Base-by-base conservation (phyloP, 768 basidiomycete genomes). In the Trichaptum fuscoviolaceum region DNA sequence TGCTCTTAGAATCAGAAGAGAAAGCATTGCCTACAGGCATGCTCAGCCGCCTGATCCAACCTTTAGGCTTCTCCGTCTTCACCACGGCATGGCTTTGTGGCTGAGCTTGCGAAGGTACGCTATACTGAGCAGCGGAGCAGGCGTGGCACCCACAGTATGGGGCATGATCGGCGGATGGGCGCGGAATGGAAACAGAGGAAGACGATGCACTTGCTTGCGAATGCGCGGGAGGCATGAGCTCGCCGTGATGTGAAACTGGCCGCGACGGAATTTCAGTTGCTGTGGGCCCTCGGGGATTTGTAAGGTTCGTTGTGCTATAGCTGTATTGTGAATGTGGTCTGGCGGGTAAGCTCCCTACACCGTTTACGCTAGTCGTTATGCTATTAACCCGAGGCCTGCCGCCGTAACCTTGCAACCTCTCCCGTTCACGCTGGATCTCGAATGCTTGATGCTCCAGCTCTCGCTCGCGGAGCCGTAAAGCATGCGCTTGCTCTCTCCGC, bases 31-130 rank as follows among this genome's bases (percentile, higher is more conserved):
- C 68, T 5, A 81, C 82, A 0, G 90, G 90, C 88, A 92, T 90
- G 70, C 91, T 92, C 66, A 93, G 73, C 65, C 90, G 79, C 24
- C 90, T 79, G 68, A 92, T 90, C 91, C 91, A 92, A 0, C 89
- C 84, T 66, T 83, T 89, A 9, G 86, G 80, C 70, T 87, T 87
- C 64, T 86, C 83, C 58, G 82, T 74, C 34, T 82, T 83, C n/a
- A 85, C 75, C 1, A 70, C 66, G 61, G 82, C 78, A 5, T 83
- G 83, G 27, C 80, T 75, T 59, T 79, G 78, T 18, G 79, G 79
- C 26, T 81, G 79, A 18, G 80, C 78, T 34, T 81, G 72, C 65
- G 81, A 77, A 25, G 76, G 73, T 58, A 73, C 68, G 23, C 73
- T 67, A 73, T 91, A 91, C 68, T 87, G 86, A 62, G 77, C 75